A percentile compares a stretch with the other conserved stretches of the same genome.
Evolutionary conservation across 345 rosid genomes (phyloP).

Genomic region (Linum trigynum): DNA sequence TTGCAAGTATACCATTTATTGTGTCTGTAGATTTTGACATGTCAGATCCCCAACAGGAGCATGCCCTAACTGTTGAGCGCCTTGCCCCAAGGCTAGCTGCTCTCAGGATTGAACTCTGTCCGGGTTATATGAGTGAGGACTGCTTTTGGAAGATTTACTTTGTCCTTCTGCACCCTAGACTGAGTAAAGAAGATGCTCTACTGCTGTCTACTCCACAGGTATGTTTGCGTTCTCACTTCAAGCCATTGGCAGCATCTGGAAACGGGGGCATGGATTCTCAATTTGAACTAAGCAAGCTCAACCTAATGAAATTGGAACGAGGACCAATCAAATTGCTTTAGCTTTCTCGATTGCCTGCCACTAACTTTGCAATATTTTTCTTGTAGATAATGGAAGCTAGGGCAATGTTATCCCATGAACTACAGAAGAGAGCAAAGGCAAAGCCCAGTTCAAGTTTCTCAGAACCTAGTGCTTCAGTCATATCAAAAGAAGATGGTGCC

Average conservation of each 20-base stretch:
- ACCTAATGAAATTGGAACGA: not conserved
- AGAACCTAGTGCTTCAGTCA: slow-evolving; percentile 19
- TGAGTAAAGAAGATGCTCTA: slow-evolving; percentile 60
- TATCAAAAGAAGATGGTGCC: slow-evolving; percentile 17
- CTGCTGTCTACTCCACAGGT: slow-evolving; percentile 77
- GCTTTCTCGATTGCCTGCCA: not conserved
- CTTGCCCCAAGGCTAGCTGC: slow-evolving; percentile 76
- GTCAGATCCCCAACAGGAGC: slow-evolving; percentile 91
- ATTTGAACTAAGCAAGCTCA: not conserved
- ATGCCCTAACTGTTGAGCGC: slow-evolving; percentile 78
- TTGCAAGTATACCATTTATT: not conserved
- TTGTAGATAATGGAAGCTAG: slow-evolving; percentile 77
- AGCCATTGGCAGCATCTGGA: not conserved
- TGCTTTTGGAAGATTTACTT: slow-evolving; percentile 98
- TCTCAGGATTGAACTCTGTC: slow-evolving; percentile 79
- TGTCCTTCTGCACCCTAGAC: slow-evolving; percentile 79
- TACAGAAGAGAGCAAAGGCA: slow-evolving; percentile 26
- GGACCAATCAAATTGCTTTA: not conserved
- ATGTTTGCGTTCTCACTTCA: slow-evolving; percentile 15
- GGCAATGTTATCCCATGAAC: slow-evolving; percentile 55
- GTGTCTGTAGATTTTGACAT: slow-evolving; percentile 62
- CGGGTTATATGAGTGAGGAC: slow-evolving; percentile 75
- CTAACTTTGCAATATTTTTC: not conserved
- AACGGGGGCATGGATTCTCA: not conserved
- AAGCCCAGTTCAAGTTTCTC: slow-evolving; percentile 26